Evolutionary conservation across 352 stramenopile genomes (phyloP), one percentile per base, ranked within the genome.

Genomic region (Globisporangium orthogonon): DNA sequence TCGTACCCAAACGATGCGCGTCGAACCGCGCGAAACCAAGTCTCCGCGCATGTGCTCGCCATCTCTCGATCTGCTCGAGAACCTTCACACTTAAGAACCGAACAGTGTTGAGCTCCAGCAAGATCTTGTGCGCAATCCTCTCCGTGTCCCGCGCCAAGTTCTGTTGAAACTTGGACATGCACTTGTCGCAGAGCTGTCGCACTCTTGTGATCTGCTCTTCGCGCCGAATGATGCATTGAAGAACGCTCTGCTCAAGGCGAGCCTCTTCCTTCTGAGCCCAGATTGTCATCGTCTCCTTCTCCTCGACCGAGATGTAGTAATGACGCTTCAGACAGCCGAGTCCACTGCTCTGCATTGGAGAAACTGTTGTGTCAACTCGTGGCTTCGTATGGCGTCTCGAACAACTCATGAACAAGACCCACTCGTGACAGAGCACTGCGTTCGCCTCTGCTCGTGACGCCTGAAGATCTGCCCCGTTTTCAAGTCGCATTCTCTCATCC

Each of bases 41-140:
- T 47, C 70, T 71, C 33, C 75, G 69, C 2, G 76, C 69, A 28
- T 90, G 72, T 1, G 63, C 47, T 33, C 83, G 66, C 83, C 83
- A 93, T 15, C 44, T 44, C 39, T 88, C 72, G 31, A 93, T 91
- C 0, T 54, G 57, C 59, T 93, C 83, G 1, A 91, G 52, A 9
- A 91, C 75, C 55, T 81, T 83, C 0, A 93, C 77, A 7, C 66
- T 89, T n/a, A 86, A 52, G 41, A 89, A 83, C 6, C 80, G 68
- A 30, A 91, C 52, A 0, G 39, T 65, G 46, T 82, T 87, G 30
- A 93, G 61, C 33, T 84, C 72, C 0, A 43, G 23, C 3, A 93
- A 31, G 13, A 90, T 52, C 18, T 76, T 74, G 23, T 43, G 44
- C 10, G 75, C 65, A 4, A 58, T 31, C 15, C 62, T 69, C 7